Percentiles rank a stretch among this genome's conserved stretches.
phyloP scores from a whole-genome alignment of 2,329 filamentous ascomycete genomes.

The Metarhizium robertsii region DNA sequence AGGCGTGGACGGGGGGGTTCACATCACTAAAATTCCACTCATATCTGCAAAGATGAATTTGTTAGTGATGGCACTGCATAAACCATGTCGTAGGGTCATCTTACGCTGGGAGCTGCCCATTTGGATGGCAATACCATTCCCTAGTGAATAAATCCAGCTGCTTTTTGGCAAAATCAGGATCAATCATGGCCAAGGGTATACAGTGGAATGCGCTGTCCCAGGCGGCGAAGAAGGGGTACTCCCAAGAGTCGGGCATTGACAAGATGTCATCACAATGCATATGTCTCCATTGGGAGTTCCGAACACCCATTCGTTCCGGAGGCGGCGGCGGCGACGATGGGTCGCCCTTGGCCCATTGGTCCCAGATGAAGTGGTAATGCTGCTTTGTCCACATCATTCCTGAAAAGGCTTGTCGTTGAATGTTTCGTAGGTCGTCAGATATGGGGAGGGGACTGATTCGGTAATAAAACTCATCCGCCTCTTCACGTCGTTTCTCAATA shows the following conservation, averaged over 20 bases:
- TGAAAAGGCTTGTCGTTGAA: constrained; percentile 87
- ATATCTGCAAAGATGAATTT: constrained; percentile 35
- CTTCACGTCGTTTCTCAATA: constrained; percentile 75
- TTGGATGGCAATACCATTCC: constrained; percentile 98
- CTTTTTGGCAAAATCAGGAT: constrained; percentile 96
- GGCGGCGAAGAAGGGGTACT: constrained; percentile 95
- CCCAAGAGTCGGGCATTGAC: constrained; percentile 98
- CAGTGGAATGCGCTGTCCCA: constrained; percentile 98
- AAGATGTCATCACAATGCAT: constrained; percentile 91
- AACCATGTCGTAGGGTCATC: constrained; percentile 12
- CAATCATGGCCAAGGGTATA: constrained; percentile 92
- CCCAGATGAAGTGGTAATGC: constrained; percentile 94
- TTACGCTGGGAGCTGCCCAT: constrained; percentile 85
- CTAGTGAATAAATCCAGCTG: constrained; percentile 91
- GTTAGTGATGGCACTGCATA: not conserved
- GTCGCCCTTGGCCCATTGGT: constrained; percentile 95
- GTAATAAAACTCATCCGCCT: constrained; percentile 95
- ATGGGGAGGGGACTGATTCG: constrained; percentile 88
- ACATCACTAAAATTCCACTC: constrained; percentile 99
- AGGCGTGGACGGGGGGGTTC: constrained; percentile 92
- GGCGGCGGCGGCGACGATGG: constrained; percentile 82
- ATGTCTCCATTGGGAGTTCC: constrained; percentile 89
- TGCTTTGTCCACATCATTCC: constrained; percentile 99
- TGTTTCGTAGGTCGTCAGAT: constrained; percentile 86
- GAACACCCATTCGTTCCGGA: constrained; percentile 64